A percentile compares a stretch with the other conserved stretches of the same genome.
Conservation (phyloP, 2,329 filamentous ascomycete genomes). For the Paraconiothyrium brasiliense region DNA sequence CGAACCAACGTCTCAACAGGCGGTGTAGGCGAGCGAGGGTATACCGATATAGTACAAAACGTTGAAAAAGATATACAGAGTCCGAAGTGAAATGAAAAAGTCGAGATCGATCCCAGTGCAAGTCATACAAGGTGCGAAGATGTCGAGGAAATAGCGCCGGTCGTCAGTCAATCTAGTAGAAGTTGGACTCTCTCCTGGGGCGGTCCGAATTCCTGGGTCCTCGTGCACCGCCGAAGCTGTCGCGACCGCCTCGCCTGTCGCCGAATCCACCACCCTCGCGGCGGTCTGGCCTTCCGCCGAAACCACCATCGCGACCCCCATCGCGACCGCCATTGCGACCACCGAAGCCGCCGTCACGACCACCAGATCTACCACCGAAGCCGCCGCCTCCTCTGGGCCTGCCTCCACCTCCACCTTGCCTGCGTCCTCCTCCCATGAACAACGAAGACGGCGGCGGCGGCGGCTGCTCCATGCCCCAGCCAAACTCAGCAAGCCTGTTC, state of each 20-base stretch:
- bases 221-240: constrained; percentile 1
- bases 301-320: not conserved
- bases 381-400: constrained; percentile 21
- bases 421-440: constrained; percentile 22
- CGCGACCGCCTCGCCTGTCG: constrained; percentile 12
- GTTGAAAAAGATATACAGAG: constrained; percentile 12
- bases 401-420: constrained; percentile 22
- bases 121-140: not conserved
- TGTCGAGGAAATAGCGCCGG: not conserved
- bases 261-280: not conserved
- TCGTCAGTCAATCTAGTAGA: not conserved
- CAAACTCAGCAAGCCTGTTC: constrained; percentile 56
- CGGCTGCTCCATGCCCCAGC: constrained; percentile 57
- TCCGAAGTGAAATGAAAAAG: constrained; percentile 7
- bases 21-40: constrained; percentile 15
- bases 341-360: constrained; percentile 27
- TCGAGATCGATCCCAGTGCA: not conserved
- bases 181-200: not conserved
- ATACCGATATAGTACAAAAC: constrained; percentile 21
- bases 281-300: constrained; percentile 1
- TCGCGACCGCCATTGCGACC: constrained; percentile 4
- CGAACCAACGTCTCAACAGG: not conserved
- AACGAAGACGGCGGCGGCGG: constrained; percentile 47
- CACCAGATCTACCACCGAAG: constrained; percentile 24
- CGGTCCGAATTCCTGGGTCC: not conserved